Conservation (phyloP, 139 green algal species). For the Chlamydomonas sp. region DNA sequence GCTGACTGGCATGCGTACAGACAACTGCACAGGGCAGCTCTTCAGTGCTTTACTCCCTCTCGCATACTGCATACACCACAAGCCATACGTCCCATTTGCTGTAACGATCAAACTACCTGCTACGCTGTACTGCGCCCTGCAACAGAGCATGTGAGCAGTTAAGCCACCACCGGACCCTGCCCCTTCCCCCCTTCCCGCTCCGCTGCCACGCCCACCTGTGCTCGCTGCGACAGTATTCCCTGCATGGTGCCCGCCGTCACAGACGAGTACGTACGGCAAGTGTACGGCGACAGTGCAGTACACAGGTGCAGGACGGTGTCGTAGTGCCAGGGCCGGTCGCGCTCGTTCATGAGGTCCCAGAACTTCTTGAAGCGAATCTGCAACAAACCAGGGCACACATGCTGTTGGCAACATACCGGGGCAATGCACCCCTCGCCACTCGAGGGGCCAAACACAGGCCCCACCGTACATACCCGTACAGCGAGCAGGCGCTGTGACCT, state of each 20-base stretch:
- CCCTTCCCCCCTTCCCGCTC: too few relatives aligned
- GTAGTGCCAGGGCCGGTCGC: conserved; percentile 52
- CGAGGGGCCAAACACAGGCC: too few relatives aligned
- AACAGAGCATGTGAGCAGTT: too few relatives aligned
- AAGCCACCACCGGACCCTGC: too few relatives aligned
- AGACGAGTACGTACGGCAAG: background rate
- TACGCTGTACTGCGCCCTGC: too few relatives aligned
- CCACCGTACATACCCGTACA: too few relatives aligned
- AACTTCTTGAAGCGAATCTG: conserved; percentile 44
- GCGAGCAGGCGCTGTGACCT: too few relatives aligned
- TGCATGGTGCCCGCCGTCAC: conserved; percentile 37
- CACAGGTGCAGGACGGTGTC: conserved; percentile 44
- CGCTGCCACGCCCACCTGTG: background rate
- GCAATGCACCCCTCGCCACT: too few relatives aligned
- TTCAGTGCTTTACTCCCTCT: background rate
- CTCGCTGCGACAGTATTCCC: conserved; percentile 22
- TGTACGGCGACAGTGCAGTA: conserved; percentile 29
- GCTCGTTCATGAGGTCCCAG: conserved; percentile 58
- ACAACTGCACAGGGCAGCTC: too few relatives aligned
- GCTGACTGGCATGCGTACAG: too few relatives aligned
- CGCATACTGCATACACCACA: background rate
- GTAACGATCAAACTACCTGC: background rate
- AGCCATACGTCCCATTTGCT: background rate
- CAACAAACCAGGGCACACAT: background rate
- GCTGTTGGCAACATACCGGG: too few relatives aligned